A percentile compares a stretch with the other conserved stretches of the same genome.
phyloP scores from a whole-genome alignment of 2,329 filamentous ascomycete genomes.

The Aspergillus felis region DNA sequence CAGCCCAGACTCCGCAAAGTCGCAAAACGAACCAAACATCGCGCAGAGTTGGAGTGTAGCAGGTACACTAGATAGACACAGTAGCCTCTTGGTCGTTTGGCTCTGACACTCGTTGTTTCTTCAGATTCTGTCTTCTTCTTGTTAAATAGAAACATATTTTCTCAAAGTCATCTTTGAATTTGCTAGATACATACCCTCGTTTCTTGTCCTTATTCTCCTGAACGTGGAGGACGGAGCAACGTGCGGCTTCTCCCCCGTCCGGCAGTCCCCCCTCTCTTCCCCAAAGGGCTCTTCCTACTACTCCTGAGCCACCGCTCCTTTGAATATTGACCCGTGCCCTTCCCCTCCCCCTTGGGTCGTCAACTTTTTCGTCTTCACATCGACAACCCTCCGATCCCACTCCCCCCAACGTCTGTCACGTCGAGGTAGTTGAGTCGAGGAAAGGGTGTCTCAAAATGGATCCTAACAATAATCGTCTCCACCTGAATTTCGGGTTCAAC shows the following conservation, averaged over 20 bases:
- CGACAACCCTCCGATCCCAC: conserved; percentile 4
- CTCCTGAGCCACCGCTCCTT: conserved; percentile 30
- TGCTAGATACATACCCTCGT: neutral
- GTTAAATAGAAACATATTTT: neutral
- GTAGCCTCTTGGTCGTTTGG: neutral
- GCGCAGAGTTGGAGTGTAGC: neutral
- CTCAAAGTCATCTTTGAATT: neutral
- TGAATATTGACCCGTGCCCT: conserved; percentile 11
- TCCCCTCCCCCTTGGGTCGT: conserved; percentile 12
- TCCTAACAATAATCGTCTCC: conserved; percentile 48
- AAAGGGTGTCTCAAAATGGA: conserved; percentile 48
- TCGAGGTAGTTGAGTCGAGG: conserved; percentile 37
- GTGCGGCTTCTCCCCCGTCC: conserved; percentile 6
- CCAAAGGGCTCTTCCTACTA: conserved; percentile 2
- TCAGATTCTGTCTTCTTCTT: neutral
- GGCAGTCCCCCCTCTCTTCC: conserved; percentile 4
- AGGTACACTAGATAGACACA: neutral
- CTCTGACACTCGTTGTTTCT: neutral
- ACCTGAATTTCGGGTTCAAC: conserved; percentile 52
- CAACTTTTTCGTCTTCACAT: conserved; percentile 5
- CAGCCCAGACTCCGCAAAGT: neutral
- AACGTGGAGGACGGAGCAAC: neutral
- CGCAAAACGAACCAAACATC: neutral
- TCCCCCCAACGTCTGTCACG: conserved; percentile 9
- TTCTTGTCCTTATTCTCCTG: neutral